A percentile compares a stretch with the other conserved stretches of the same genome.
Conservation (phyloP, 2,329 filamentous ascomycete species). For the Ophiostoma triangulosporum region DNA sequence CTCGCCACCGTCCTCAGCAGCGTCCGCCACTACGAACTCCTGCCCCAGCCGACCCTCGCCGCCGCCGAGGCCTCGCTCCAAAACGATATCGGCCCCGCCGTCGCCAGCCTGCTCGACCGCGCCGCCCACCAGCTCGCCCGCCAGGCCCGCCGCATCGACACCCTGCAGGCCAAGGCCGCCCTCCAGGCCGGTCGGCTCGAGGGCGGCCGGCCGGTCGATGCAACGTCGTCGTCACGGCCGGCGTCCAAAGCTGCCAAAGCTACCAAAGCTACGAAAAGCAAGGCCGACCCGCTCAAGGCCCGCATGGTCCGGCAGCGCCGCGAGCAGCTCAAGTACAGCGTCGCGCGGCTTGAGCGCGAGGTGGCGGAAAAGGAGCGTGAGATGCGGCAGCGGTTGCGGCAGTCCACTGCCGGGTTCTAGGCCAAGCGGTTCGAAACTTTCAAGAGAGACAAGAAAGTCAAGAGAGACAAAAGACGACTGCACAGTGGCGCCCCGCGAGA, state of each 20-base stretch:
- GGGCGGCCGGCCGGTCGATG: conserved; percentile 5
- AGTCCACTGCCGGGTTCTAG: conserved; percentile 5
- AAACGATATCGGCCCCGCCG: conserved; percentile 80
- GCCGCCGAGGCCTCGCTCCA: conserved; percentile 73
- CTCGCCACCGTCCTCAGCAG: conserved; percentile 42
- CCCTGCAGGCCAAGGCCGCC: conserved; percentile 68
- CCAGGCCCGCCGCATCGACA: conserved; percentile 69
- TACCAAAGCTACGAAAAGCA: background rate
- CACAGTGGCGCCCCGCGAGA: background rate
- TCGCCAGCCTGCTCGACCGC: conserved; percentile 62
- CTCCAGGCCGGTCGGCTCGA: conserved; percentile 60
- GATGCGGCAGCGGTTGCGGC: conserved; percentile 33
- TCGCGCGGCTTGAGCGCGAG: conserved; percentile 75
- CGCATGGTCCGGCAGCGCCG: conserved; percentile 63
- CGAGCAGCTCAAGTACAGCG: conserved; percentile 73
- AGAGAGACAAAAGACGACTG: background rate
- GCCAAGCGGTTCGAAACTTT: too few species aligned
- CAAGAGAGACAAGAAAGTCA: background rate
- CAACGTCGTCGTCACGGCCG: too few species aligned
- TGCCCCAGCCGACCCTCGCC: conserved; percentile 70
- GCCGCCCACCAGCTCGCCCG: conserved; percentile 76
- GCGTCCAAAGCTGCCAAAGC: background rate
- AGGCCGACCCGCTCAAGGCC: conserved; percentile 32
- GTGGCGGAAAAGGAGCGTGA: conserved; percentile 61
- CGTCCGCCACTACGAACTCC: conserved; percentile 76